phyloP scores from a whole-genome alignment of 2,329 filamentous ascomycete genomes.

The Alternaria triticimaculans region DNA sequence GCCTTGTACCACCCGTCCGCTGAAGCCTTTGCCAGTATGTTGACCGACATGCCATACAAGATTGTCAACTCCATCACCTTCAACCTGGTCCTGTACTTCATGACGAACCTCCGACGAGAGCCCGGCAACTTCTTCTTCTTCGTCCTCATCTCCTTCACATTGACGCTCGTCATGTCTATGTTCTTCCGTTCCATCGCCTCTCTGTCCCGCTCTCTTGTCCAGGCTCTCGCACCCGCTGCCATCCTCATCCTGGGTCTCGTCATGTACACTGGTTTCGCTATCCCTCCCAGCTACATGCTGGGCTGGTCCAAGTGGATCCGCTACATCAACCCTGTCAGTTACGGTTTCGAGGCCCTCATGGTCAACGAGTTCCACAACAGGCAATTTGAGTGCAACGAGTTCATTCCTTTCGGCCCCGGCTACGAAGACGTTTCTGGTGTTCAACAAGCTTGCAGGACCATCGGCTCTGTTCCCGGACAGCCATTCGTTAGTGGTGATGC shows the following conservation, averaged over 20 bases:
- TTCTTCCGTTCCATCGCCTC: conserved; percentile 84
- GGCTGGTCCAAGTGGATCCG: conserved; percentile 85
- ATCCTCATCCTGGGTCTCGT: conserved; percentile 70
- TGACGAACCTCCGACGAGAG: conserved; percentile 79
- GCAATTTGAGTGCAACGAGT: conserved; percentile 60
- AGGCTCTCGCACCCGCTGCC: conserved; percentile 63
- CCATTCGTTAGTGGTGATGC: conserved; percentile 48
- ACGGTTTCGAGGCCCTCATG: conserved; percentile 81
- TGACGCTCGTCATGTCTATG: conserved; percentile 82
- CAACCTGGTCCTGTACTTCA: conserved; percentile 84
- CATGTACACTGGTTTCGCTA: conserved; percentile 71
- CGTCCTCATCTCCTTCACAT: conserved; percentile 75
- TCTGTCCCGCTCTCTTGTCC: conserved; percentile 69
- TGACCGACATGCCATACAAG: conserved; percentile 86
- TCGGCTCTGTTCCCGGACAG: conserved; percentile 51
- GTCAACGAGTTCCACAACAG: conserved; percentile 80
- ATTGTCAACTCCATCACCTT: conserved; percentile 75
- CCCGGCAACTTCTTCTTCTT: conserved; percentile 85
- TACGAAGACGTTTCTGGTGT: conserved; percentile 47
- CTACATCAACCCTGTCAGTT: conserved; percentile 79
- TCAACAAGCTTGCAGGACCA: conserved; percentile 49
- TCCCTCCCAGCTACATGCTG: conserved; percentile 69
- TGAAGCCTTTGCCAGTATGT: conserved; percentile 86
- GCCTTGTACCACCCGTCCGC: conserved; percentile 89
- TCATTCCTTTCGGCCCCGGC: conserved; percentile 51